These are phyloP conservation scores for Flaveria ramosissima DNA, from an alignment of 129 eudicot genomes.

Conservation along the genomic window DNA sequence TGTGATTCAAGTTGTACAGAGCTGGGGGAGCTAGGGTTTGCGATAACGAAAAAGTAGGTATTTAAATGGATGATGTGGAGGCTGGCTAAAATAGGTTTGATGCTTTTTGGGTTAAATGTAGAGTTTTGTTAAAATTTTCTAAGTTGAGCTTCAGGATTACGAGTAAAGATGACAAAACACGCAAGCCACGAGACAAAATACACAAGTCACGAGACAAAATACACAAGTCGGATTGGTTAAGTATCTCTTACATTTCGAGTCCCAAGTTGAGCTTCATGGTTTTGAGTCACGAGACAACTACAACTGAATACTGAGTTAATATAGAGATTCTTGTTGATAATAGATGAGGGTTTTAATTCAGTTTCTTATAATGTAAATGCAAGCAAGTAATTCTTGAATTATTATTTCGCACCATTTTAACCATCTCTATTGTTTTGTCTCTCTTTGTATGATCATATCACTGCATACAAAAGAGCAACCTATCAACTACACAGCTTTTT, in stretches of 20 bases:
- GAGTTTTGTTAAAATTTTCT: no score
- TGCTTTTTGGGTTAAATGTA: no score
- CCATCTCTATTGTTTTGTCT: slow-evolving; percentile 2
- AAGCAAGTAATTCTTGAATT: neutral
- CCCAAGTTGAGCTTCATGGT: neutral
- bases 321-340: neutral
- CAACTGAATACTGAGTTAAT: slow-evolving; percentile 4
- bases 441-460: slow-evolving; percentile 17
- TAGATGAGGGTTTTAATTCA: neutral
- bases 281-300: neutral
- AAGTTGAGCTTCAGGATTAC: no score
- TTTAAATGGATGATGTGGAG: no score
- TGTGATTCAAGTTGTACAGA: no score
- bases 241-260: neutral
- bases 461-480: slow-evolving; percentile 22
- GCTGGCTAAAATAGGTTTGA: no score
- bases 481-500: slow-evolving; percentile 11
- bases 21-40: no score
- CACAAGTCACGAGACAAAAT: no score
- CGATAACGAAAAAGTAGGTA: no score
- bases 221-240: no score
- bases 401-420: slow-evolving; percentile 5
- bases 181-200: no score
- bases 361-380: neutral
- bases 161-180: no score